Evolutionary conservation across 2,329 filamentous ascomycete species (phyloP), one percentile per base, ranked within the genome.

Genomic region (Botryotinia convoluta): DNA sequence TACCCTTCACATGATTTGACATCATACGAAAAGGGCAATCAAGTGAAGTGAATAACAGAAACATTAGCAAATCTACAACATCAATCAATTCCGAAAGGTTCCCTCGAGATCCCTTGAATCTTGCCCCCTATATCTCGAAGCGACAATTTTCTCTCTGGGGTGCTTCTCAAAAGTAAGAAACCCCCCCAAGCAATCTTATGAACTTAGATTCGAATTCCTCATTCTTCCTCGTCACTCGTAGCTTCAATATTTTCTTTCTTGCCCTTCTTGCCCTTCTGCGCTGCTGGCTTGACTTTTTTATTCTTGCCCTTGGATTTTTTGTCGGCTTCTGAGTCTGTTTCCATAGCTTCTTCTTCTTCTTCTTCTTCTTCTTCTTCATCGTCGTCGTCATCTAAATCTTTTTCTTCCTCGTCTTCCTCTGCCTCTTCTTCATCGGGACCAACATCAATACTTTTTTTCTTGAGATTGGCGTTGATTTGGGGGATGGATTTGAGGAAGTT

Each of bases 171-270:
- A 29, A 18, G 10, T 4, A 39, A 62, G 3, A 18, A 5, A 26
- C 0, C 14, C 26, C 6, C 37, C 2, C 1, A 45, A 45, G 9
- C 26, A 7, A 12, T 14, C n/a, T 37, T 37, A 1, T 10, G 54
- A 14, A 63, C 37, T 18, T 0, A 1, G 1, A 29, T 60, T 22
- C 45, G 5, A 42, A 6, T 20, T 76, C 73, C 75, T 62, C 83
- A 82, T 29, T 87, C 87, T 1, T 87, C 87, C 77, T 90, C 88
- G 63, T 91, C 89, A 72, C 88, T 90, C 0, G 89, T 91, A 6
- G 86, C 86, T 69, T 91, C 89, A 63, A 91, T 90, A 76, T 91
- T 91, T 26, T 87, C 81, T 81, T 87, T 90, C 75, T 81, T 74
- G 70, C 74, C 78, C 69, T 84, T 83, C 79, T 84, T 84, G 62